phyloP scores from a whole-genome alignment of 176 grass and related monocot genomes.

The Alopecurus myosuroides region DNA sequence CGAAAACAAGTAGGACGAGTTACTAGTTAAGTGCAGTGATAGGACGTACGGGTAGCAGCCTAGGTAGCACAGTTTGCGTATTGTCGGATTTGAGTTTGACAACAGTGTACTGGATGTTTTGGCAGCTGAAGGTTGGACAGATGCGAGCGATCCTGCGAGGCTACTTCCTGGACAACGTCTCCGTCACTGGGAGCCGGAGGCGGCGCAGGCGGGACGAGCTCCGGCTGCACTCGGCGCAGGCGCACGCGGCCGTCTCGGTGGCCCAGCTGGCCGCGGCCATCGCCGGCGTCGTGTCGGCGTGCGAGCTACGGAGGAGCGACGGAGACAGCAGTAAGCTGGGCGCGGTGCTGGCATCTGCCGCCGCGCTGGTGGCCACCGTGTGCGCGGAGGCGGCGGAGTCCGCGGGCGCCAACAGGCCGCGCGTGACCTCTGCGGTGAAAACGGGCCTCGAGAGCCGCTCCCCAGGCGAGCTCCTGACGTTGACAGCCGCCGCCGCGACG shows the following conservation, averaged over 20 bases:
- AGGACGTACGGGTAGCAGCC: background rate
- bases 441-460: slow-evolving; percentile 54
- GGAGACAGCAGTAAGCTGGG: slow-evolving; percentile 19
- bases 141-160: slow-evolving; percentile 52
- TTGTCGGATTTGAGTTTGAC: slow-evolving; percentile 26
- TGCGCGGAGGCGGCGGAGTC: slow-evolving; percentile 84
- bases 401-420: slow-evolving; percentile 37
- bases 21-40: background rate
- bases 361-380: slow-evolving; percentile 77
- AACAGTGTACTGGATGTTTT: slow-evolving; percentile 12
- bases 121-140: slow-evolving; percentile 49
- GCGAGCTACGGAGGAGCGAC: slow-evolving; percentile 24
- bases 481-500: slow-evolving; percentile 76
- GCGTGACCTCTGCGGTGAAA: slow-evolving; percentile 51
- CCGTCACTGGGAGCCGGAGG: slow-evolving; percentile 32
- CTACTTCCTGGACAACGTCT: slow-evolving; percentile 48
- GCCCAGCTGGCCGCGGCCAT: slow-evolving; percentile 71
- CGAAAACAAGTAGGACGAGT: no score
- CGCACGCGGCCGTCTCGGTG: slow-evolving; percentile 71
- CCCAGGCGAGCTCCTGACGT: slow-evolving; percentile 50
- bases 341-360: slow-evolving; percentile 60
- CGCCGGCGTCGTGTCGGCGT: slow-evolving; percentile 48
- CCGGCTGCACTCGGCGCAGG: slow-evolving; percentile 68
- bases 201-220: slow-evolving; percentile 51
- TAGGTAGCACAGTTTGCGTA: background rate